Evolutionary conservation across 2,329 filamentous ascomycete genomes (phyloP), one percentile per base, ranked within the genome.

Genomic region (Sporothrix dimorphospora): DNA sequence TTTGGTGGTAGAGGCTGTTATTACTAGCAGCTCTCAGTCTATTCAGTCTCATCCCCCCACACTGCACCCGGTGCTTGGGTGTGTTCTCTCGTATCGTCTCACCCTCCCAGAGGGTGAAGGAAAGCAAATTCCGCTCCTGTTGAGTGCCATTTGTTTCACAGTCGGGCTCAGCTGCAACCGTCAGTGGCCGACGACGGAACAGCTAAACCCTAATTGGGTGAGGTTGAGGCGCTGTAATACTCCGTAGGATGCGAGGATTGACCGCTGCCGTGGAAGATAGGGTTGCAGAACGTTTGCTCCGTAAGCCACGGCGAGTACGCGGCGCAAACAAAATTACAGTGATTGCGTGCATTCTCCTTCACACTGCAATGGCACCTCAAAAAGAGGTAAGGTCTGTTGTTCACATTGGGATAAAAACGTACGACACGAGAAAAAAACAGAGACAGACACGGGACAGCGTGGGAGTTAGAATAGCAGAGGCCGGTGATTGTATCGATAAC

Each of bases 131-230:
- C 24, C 42, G 16, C n/a, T 66, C 45, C 27, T 49, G 63, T 34
- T 49, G 45, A 14, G 16, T 38, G 16, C 51, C 53, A 47, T 70
- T 49, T 69, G 66, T 69, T 69, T 69, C 66, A 69, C 19, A 45
- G 53, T 59, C 16, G 27, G 16, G 63, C 21, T 49, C 63, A 66
- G 14, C 19, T 66, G 63, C 45, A 63, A 45, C 59, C 38, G 42
- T 49, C 42, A 66, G 24, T 47, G 61, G 61, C 30, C 16, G 42
- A 42, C 24, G 34, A 6, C 24, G 3, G 24, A 49, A 5, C 24
- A 42, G 42, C 63, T 66, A 66, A 49, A 34, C 63, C 63, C 14
- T 14, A 49, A 49, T 49, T 65, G 63, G 63, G 11, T 11, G n/a
- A 24, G 30, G n/a, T 42, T 34, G 27, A 27, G 24, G 53, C 40